Conservation (phyloP, 139 green algal genomes). For the Asterochloris sp. region DNA sequence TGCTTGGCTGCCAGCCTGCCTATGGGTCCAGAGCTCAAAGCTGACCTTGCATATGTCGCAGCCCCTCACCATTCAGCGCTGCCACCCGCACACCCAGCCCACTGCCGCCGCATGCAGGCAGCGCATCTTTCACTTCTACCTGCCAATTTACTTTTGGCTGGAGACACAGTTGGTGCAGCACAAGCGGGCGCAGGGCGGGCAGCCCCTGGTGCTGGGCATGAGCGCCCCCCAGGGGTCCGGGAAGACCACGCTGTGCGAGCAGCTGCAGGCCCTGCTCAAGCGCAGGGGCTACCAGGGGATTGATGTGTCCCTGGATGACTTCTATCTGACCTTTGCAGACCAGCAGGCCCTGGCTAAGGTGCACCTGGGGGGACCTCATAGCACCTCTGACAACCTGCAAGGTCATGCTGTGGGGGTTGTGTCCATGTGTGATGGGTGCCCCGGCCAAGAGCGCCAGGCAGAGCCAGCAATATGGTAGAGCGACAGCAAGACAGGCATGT, state of each 20-base stretch:
- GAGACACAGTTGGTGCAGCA: constrained; percentile 62
- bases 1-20: background rate
- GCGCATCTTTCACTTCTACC: constrained; percentile 91
- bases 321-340: constrained; percentile 82
- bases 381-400: too few species aligned
- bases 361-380: constrained; percentile 9
- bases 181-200: constrained; percentile 1
- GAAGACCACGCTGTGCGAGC: constrained; percentile 93
- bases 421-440: too few species aligned
- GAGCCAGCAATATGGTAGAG: too few species aligned
- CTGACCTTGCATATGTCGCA: background rate
- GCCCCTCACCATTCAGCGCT: background rate
- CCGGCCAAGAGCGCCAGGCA: too few species aligned
- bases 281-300: constrained; percentile 50
- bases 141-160: constrained; percentile 87
- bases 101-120: constrained; percentile 46
- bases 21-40: background rate
- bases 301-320: constrained; percentile 95
- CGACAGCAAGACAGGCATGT: too few species aligned
- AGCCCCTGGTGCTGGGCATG: constrained; percentile 83
- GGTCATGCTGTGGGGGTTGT: too few species aligned
- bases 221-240: constrained; percentile 91
- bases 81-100: too few species aligned
- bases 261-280: constrained; percentile 81
- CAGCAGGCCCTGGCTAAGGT: constrained; percentile 38